A percentile compares a stretch with the other conserved stretches of the same genome.
Evolutionary conservation across 176 grass and related monocot genomes (phyloP).

Genomic region (Eragrostis curvula): DNA sequence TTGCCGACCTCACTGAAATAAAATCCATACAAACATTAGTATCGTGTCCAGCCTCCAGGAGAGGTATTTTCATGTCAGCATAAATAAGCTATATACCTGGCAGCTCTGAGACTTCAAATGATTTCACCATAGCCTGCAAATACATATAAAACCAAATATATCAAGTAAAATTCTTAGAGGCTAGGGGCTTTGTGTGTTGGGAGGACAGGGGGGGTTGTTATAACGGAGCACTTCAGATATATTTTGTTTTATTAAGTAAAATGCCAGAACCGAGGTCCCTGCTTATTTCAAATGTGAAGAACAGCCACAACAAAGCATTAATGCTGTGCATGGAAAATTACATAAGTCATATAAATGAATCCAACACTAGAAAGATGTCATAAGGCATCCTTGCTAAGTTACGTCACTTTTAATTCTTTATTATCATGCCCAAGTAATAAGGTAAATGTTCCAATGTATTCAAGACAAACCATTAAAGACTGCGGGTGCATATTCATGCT

Average conservation of each 20-base stretch:
- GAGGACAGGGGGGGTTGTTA: no score
- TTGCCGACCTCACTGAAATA: conserved; percentile 88
- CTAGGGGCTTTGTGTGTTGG: no score
- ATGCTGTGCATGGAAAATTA: neutral
- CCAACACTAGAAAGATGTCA: neutral
- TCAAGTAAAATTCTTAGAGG: conserved; percentile 22
- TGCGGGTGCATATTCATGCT: neutral
- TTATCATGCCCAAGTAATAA: neutral
- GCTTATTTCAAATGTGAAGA: neutral
- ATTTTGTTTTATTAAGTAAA: neutral
- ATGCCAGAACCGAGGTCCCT: neutral
- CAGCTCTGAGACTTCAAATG: conserved; percentile 92
- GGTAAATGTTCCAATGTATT: neutral
- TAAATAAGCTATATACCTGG: conserved; percentile 64
- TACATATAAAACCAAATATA: conserved; percentile 39
- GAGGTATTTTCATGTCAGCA: conserved; percentile 9
- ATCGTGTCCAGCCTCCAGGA: conserved; percentile 1
- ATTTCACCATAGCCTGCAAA: conserved; percentile 96
- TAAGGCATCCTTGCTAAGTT: neutral
- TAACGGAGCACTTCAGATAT: neutral
- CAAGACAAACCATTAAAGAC: neutral
- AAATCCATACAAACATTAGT: conserved; percentile 33
- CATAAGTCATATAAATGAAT: neutral
- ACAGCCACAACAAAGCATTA: neutral
- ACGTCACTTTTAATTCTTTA: neutral